Base-by-base conservation (phyloP, 305 asterid genomes). In the Rubia tinctorum region DNA sequence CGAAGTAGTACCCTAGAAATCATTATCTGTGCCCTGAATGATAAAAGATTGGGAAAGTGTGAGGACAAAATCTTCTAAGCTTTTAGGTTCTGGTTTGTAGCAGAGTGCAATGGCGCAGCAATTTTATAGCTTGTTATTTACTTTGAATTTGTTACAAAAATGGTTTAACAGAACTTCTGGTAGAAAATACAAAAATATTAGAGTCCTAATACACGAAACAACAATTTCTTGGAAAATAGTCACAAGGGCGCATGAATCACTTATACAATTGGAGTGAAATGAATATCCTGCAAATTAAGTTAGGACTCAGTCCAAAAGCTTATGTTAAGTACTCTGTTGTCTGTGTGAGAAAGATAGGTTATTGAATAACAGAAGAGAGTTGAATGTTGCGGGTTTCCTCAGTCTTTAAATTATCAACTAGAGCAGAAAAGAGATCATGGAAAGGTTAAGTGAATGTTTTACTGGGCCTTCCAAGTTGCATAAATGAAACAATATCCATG, bases 51-150 rank as follows among this genome's bases (percentile, higher is more conserved):
- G 39, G 22, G 59, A 23, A 66, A 40, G 34, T n/a, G 13, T 39
- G 51, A 66, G 53, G 56, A 11, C 18, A 66, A 53, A 20, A 42
- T 66, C 71, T 68, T 22, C 71, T 58, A 20, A 37, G 42, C 11
- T 20, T 68, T 11, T 66, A 1, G 27, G 11, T n/a, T 39, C 30
- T 39, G 14, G 53, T n/a, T 6, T n/a, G 17, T 4, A 4, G 51
- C 9, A 25, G n/a, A 64, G 44, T 30, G 49, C 5, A 39, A n/a
- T 65, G 49, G 1, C 20, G 27, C 53, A 39, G 70, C 25, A 39
- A 66, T n/a, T 40, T 61, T 25, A 30, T 59, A 8, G 37, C 65
- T 9, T 59, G 10, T 23, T 23, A 59, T 20, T 8, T 5, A 27
- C 7, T 1, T 12, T 30, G 7, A 59, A 59, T 4, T 23, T 59